phyloP scores from a whole-genome alignment of 768 basidiomycete species.

The Boletellus sp. region DNA sequence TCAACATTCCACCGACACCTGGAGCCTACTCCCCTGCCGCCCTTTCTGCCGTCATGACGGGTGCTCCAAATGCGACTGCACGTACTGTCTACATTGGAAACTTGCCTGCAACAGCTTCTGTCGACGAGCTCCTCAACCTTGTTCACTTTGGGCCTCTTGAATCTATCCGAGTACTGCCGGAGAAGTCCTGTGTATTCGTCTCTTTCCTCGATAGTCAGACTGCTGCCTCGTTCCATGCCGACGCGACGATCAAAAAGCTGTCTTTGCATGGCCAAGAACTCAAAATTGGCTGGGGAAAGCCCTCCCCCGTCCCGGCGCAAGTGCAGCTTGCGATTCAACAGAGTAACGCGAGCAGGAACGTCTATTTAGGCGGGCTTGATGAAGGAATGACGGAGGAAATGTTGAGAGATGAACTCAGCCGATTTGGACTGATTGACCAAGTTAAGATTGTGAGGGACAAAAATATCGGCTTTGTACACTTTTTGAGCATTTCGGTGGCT shows the following conservation, averaged over 20 bases:
- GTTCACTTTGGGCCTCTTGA: constrained; percentile 98
- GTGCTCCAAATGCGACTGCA: constrained; percentile 55
- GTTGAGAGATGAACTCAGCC: constrained; percentile 84
- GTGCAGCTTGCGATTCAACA: constrained; percentile 87
- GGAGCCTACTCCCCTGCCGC: constrained; percentile 78
- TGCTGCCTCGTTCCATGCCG: constrained; percentile 95
- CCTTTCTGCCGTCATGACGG: constrained; percentile 66
- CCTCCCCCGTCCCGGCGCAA: constrained; percentile 80
- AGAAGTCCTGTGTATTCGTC: constrained; percentile 97
- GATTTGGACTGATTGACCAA: constrained; percentile 96
- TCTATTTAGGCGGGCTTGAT: constrained; percentile 93
- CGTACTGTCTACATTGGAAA: constrained; percentile 98
- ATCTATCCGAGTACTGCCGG: constrained; percentile 88
- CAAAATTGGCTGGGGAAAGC: constrained; percentile 99
- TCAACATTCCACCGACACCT: constrained; percentile 67
- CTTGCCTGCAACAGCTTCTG: constrained; percentile 90
- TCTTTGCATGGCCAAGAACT: constrained; percentile 92
- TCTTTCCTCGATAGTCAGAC: constrained; percentile 94
- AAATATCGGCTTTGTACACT: constrained; percentile 99
- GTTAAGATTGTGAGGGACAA: constrained; percentile 99
- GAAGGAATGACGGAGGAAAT: constrained; percentile 88
- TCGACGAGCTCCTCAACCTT: constrained; percentile 95
- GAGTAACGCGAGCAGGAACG: constrained; percentile 91
- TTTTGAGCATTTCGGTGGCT: constrained; percentile 90
- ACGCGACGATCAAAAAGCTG: constrained; percentile 92